Percentiles rank a stretch among this genome's conserved stretches.
phyloP scores from a whole-genome alignment of 176 grass and related monocot species.

The Carex pumila region DNA sequence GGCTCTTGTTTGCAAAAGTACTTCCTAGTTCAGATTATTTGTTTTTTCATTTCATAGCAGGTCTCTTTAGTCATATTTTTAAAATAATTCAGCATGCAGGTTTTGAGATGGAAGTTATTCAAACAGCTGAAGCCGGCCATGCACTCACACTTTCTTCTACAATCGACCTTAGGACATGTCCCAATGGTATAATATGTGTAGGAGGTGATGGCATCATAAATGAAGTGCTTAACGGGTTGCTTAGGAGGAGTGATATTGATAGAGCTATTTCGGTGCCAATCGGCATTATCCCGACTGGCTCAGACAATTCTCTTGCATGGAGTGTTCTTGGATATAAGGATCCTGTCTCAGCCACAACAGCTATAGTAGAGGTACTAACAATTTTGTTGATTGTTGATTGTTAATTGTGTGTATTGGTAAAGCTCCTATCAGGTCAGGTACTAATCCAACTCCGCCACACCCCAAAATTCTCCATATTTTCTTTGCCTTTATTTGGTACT shows the following conservation, averaged over 20 bases:
- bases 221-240: constrained; percentile 86
- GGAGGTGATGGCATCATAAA: constrained; percentile 94
- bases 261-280: constrained; percentile 57
- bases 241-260: constrained; percentile 58
- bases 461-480: background rate
- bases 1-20: background rate
- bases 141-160: constrained; percentile 73
- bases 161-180: constrained; percentile 54
- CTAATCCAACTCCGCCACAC: background rate
- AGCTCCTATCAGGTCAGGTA: background rate
- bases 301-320: constrained; percentile 93
- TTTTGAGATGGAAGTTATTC: constrained; percentile 75
- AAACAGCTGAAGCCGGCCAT: constrained; percentile 81
- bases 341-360: constrained; percentile 63
- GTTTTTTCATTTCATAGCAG: background rate
- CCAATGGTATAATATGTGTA: constrained; percentile 90
- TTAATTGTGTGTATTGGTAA: constrained; percentile 2
- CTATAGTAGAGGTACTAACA: constrained; percentile 63
- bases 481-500: background rate
- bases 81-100: constrained; percentile 76
- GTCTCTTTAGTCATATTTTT: constrained; percentile 44
- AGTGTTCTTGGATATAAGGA: constrained; percentile 78
- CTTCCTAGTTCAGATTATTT: background rate
- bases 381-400: constrained; percentile 18
- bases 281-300: constrained; percentile 81